Evolutionary conservation across 371 early-diverging fungal genomes (phyloP), one percentile per base, ranked within the genome.

Genomic region (Mucor mucedo): DNA sequence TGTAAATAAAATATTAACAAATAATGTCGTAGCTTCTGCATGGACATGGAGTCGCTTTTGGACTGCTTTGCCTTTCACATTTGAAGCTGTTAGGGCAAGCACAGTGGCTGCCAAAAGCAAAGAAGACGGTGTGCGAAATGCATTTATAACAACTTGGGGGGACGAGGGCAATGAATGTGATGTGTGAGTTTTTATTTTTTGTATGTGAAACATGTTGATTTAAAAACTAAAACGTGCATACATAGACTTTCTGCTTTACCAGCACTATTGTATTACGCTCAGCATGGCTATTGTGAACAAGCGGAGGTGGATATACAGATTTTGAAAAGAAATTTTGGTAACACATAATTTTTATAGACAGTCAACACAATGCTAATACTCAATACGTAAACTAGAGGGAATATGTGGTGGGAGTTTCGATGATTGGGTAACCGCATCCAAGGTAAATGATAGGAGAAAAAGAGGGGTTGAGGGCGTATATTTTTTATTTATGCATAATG

Each of bases 161-260:
- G 95, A 95, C 68, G 95, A 95, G 66, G 94, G 93, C 42, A 92
- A 93, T 72, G 95, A 95, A 75, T 92, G 91, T 65, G 95, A 94
- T 65, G 83, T 91, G 80, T 84, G 79, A 66, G 70, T 5, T 42
- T 14, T 42, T 13, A 16, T 28, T 21, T 21, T 21, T 21, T 3
- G 5, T 30, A 21, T 3, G 5, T 30, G 14, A 58, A 16, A 32
- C 38, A 39, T 1, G 4, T 10, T 58, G 3, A 48, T 13, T n/a
- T n/a, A 14, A 44, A n/a, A 44, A 2, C 30, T 53, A 0, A 6
- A 9, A 42, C n/a, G 42, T 11, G 42, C 54, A 30, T 66, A 27
- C 3, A 30, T 50, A 81, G 83, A 30, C 83, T 85, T 65, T 91
- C 92, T 2, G 72, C 90, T 7, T 74, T 93, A 8, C 94, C 94